These are phyloP conservation scores for Pisolithus thermaeus DNA, from an alignment of 1,284 basidiomycete genomes.

Conservation along the genomic window DNA sequence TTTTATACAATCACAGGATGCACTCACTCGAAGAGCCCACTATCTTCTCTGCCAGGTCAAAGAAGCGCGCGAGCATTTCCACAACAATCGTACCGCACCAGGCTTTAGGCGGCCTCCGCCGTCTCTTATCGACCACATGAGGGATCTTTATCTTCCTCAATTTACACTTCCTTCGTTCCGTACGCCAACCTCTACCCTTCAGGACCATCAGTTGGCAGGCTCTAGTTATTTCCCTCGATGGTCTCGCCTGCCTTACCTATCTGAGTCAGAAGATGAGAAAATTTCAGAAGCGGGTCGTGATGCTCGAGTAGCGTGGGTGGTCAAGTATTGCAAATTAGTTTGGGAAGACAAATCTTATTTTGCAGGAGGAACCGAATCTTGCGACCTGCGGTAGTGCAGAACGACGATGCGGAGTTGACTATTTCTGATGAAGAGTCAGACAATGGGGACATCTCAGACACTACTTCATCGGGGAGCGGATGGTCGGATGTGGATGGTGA, in stretches of 20 bases:
- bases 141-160: constrained; percentile 53
- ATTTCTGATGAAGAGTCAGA: constrained; percentile 75
- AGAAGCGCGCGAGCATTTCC: constrained; percentile 13
- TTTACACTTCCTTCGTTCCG: constrained; percentile 36
- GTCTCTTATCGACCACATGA: constrained; percentile 33
- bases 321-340: background rate
- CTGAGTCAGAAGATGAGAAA: constrained; percentile 62
- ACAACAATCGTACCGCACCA: background rate
- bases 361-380: constrained; percentile 48
- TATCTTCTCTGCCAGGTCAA: constrained; percentile 43
- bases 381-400: constrained; percentile 26
- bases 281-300: constrained; percentile 61
- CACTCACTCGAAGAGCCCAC: constrained; percentile 56
- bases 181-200: constrained; percentile 1
- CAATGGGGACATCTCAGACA: constrained; percentile 57
- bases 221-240: constrained; percentile 11
- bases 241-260: constrained; percentile 33
- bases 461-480: constrained; percentile 47
- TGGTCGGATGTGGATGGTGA: constrained; percentile 39
- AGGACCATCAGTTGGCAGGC: constrained; percentile 6
- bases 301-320: constrained; percentile 56
- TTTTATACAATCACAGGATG: constrained; percentile 73
- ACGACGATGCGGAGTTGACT: constrained; percentile 43
- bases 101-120: constrained; percentile 4
- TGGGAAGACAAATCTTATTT: constrained; percentile 1